Percentiles rank a stretch among this genome's conserved stretches.
Evolutionary conservation across 2,329 filamentous ascomycete species (phyloP).

Genomic region (Fusarium avenaceum): DNA sequence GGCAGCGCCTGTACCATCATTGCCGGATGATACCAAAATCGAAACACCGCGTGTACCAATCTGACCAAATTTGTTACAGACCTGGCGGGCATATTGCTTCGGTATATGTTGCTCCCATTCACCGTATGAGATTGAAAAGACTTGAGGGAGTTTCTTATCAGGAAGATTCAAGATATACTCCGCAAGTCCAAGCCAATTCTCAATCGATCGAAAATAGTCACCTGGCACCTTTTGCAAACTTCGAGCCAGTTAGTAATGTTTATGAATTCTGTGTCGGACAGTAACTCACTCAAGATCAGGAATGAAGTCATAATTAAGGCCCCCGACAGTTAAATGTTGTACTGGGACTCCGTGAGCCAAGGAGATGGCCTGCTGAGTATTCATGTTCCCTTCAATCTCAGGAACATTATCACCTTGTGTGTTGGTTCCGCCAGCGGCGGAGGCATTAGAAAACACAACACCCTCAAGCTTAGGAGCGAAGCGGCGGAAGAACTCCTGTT

Average conservation of each 20-base stretch:
- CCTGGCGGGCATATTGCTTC: conserved; percentile 64
- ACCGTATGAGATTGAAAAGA: conserved; percentile 78
- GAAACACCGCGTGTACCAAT: conserved; percentile 76
- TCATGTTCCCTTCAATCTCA: conserved; percentile 56
- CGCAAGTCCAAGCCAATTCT: conserved; percentile 76
- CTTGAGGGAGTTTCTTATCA: conserved; percentile 69
- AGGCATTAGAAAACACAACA: conserved; percentile 68
- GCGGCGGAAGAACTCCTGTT: conserved; percentile 66
- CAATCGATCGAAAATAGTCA: conserved; percentile 62
- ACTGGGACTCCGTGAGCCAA: conserved; percentile 55
- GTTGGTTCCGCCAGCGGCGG: conserved; percentile 70
- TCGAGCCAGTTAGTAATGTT: not conserved
- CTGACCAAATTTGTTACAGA: conserved; percentile 71
- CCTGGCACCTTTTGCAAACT: conserved; percentile 37
- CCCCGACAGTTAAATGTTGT: conserved; percentile 52
- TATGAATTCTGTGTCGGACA: not conserved
- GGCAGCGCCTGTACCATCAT: conserved; percentile 58
- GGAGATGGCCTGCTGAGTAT: conserved; percentile 54
- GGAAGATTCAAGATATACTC: conserved; percentile 69
- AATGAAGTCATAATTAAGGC: conserved; percentile 50
- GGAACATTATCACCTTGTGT: conserved; percentile 56
- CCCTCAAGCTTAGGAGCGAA: conserved; percentile 67
- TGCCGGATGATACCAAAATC: conserved; percentile 75
- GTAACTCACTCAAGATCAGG: conserved; percentile 54
- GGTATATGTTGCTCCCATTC: conserved; percentile 76